These are phyloP conservation scores for Dendrobium catenatum DNA, from an alignment of 106 monocot genomes.

Conservation along the genomic window DNA sequence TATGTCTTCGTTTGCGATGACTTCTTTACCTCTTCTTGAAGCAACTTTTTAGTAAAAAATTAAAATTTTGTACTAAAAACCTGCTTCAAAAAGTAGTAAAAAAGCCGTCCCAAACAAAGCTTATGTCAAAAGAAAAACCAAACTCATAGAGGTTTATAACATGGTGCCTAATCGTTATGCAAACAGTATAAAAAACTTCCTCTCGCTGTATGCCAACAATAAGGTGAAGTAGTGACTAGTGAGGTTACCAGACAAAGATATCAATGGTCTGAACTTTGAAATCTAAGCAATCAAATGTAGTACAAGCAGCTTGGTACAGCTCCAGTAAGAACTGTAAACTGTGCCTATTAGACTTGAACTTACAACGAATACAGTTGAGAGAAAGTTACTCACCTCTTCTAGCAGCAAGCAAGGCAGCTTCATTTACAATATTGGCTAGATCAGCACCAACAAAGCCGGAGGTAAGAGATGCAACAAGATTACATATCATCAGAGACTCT, in stretches of 20 bases:
- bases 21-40: too few relatives aligned
- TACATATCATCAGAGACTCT: conserved; percentile 50
- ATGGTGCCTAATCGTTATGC: not conserved
- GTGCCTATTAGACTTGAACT: not conserved
- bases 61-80: too few relatives aligned
- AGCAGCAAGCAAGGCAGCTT: conserved; percentile 86
- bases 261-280: not conserved
- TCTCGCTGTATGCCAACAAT: not conserved
- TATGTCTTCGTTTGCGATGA: too few relatives aligned
- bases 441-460: conserved; percentile 90
- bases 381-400: conserved; percentile 57
- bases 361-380: not conserved
- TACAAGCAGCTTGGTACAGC: too few relatives aligned
- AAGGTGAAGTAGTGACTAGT: not conserved
- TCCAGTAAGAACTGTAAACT: not conserved
- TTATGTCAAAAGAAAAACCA: too few relatives aligned
- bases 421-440: conserved; percentile 90
- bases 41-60: too few relatives aligned
- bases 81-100: too few relatives aligned
- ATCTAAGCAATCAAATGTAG: not conserved
- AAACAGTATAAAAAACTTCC: not conserved
- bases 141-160: not conserved
- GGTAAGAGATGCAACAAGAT: conserved; percentile 72
- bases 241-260: not conserved
- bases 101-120: too few relatives aligned